phyloP scores from a whole-genome alignment of 78 protist genomes.

The Cavenderia fasciculata region DNA sequence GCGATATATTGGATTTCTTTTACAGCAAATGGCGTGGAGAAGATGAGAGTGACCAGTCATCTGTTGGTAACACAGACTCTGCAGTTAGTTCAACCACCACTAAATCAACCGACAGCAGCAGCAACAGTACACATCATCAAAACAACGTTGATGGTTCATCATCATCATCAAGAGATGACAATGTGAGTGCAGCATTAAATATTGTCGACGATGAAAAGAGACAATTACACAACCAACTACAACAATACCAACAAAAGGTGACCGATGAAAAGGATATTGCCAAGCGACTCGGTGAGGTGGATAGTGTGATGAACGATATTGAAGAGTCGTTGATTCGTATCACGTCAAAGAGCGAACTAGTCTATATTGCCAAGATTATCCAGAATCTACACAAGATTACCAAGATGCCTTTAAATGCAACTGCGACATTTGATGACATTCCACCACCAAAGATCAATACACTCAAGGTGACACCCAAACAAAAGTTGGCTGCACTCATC shows the following conservation, averaged over 20 bases:
- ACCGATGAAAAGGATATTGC: neutral
- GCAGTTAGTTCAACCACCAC: too few species aligned
- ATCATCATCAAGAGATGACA: constrained; percentile 14
- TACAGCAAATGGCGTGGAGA: constrained; percentile 13
- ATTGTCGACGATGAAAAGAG: too few species aligned
- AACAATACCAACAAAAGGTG: neutral
- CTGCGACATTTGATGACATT: constrained; percentile 19
- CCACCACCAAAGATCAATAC: constrained; percentile 55
- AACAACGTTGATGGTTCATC: neutral
- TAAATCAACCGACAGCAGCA: too few species aligned
- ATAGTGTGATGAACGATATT: neutral
- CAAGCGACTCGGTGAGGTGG: neutral
- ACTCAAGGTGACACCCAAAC: constrained; percentile 33
- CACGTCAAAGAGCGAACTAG: constrained; percentile 17
- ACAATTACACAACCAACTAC: neutral
- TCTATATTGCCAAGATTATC: constrained; percentile 16
- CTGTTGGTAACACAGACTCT: too few species aligned
- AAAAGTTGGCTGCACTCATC: constrained; percentile 32
- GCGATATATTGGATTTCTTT: constrained; percentile 35
- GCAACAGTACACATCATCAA: neutral
- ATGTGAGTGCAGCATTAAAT: too few species aligned
- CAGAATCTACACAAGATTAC: constrained; percentile 24
- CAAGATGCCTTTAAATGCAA: neutral
- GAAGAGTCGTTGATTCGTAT: constrained; percentile 34
- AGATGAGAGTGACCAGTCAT: too few species aligned